phyloP scores from a whole-genome alignment of 2,329 filamentous ascomycete species.

The Microdochium trichocladiopsis region DNA sequence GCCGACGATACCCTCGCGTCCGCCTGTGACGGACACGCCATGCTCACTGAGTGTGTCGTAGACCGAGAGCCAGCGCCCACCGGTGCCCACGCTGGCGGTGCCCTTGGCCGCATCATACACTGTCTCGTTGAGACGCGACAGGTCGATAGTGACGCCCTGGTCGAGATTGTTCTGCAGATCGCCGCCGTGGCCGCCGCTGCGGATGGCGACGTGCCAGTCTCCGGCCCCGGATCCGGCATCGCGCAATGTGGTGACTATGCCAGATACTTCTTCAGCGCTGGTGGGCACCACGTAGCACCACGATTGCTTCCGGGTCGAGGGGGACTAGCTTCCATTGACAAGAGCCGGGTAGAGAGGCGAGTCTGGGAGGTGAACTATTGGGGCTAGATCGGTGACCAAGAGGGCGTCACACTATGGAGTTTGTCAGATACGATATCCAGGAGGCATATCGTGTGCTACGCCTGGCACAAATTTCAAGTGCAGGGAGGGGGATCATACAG shows the following conservation, averaged over 20 bases:
- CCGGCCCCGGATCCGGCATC: conserved; percentile 10
- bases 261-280: conserved; percentile 13
- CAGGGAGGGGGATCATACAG: not conserved
- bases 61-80: not conserved
- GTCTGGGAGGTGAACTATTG: conserved; percentile 2
- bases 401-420: conserved; percentile 1
- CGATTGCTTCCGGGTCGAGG: conserved; percentile 10
- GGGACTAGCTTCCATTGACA: conserved; percentile 9
- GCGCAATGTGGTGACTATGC: conserved; percentile 5
- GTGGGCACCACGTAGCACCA: conserved; percentile 17
- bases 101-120: not conserved
- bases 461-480: not conserved
- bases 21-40: not conserved
- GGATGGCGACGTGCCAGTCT: conserved; percentile 34
- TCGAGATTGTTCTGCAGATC: conserved; percentile 33
- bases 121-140: not conserved
- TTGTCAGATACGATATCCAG: not conserved
- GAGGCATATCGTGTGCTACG: no score
- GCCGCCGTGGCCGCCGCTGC: conserved; percentile 40
- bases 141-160: not conserved
- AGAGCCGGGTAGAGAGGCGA: conserved; percentile 5
- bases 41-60: not conserved
- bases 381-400: conserved; percentile 2
- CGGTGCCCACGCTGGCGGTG: not conserved
- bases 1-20: not conserved